Evolutionary conservation across 208 protist genomes (phyloP), one percentile per base, ranked within the genome.

Genomic region (Leishmania arabica): DNA sequence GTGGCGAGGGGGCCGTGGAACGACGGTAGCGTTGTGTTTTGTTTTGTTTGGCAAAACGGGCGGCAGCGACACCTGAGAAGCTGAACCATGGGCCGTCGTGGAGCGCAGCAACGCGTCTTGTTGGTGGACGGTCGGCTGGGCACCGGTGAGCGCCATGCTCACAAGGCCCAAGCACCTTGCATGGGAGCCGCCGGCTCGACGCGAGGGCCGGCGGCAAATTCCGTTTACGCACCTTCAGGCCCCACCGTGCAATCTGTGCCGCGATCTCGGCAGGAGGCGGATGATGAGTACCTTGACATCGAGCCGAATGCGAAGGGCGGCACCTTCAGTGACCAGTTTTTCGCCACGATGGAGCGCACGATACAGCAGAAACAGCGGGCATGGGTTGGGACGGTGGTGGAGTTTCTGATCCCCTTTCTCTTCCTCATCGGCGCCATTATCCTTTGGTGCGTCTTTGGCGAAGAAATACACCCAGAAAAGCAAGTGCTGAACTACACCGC

Each of bases 361-460:
- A 81, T 90, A 3, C 86, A 87, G 76, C 86, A 90, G 60, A 90
- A 87, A 42, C 45, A 65, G 37, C 86, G 83, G 42, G 83, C 83
- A 34, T 68, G 24, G 60, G 3, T 89, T 13, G 77, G 75, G 13
- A 84, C 81, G 4, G 45, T 86, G 65, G 31, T 88, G 62, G 91
- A 95, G 81, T 64, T 93, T 47, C 17, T 89, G 51, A 75, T 93
- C 19, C 89, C 91, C 8, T 24, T 93, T 34, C 54, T 95, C 40
- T 95, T 90, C 80, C 58, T 93, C 15, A 6, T 90, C 0, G 83
- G 84, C 53, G 75, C 85, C 47, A 80, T 92, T 65, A 79, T 89
- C 64, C 47, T 95, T 19, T 92, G 88, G 86, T 77, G 62, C 4
- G 82, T 86, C 74, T 90, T 92, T 70, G 89, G 88, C 17, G 75